These are phyloP conservation scores for Rosa hybrid DNA, from an alignment of 331 rosid species.

Conservation along the genomic window DNA sequence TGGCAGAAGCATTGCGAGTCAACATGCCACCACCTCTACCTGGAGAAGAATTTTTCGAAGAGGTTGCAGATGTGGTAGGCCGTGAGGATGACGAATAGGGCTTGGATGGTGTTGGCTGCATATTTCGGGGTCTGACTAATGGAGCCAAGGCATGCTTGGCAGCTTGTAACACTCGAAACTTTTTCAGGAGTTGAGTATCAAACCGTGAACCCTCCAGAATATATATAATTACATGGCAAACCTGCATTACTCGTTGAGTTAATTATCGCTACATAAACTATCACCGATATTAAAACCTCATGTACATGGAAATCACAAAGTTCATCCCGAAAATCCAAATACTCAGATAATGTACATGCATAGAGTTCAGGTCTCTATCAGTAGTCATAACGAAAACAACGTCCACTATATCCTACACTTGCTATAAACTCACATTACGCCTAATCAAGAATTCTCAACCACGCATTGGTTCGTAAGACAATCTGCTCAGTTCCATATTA, in stretches of 20 bases:
- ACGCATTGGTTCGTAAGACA: not conserved
- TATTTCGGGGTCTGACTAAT: slow-evolving; percentile 52
- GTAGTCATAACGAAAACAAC: not conserved
- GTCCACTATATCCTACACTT: not conserved
- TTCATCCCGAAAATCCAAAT: not conserved
- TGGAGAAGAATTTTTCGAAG: slow-evolving; percentile 62
- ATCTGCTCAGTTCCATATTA: not conserved
- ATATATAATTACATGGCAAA: slow-evolving; percentile 80
- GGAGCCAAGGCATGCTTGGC: slow-evolving; percentile 86
- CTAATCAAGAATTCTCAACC: not conserved
- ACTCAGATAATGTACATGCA: not conserved
- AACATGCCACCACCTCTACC: slow-evolving; percentile 61
- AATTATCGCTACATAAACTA: slow-evolving; percentile 26
- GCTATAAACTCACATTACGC: not conserved
- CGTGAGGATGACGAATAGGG: slow-evolving; percentile 51
- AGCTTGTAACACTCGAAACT: slow-evolving; percentile 75
- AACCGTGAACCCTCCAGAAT: slow-evolving; percentile 80
- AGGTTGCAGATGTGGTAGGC: slow-evolving; percentile 32
- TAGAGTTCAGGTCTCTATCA: not conserved
- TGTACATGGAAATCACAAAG: not conserved
- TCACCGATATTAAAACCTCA: not conserved
- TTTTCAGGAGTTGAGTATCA: slow-evolving; percentile 63
- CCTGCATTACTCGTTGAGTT: slow-evolving; percentile 65
- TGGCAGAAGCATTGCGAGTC: slow-evolving; percentile 61
- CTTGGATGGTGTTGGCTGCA: slow-evolving; percentile 46